phyloP scores from a whole-genome alignment of 352 stramenopile genomes.

The Phytophthora pseudosyringae region DNA sequence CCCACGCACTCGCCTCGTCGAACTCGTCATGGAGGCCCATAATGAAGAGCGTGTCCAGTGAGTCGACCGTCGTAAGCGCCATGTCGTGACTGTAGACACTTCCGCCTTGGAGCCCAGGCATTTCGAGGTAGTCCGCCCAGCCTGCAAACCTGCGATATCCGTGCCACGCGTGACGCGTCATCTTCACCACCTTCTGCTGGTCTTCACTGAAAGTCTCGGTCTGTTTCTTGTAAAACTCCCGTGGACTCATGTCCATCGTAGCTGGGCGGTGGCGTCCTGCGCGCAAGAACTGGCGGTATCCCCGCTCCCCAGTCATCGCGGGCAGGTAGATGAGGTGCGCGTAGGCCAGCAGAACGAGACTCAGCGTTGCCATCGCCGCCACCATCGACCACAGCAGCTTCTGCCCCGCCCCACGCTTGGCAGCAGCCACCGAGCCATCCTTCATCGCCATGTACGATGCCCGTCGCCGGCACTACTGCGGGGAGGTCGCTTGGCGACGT shows the following conservation, averaged over 20 bases:
- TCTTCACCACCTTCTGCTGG: constrained; percentile 53
- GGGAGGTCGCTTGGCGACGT: constrained; percentile 11
- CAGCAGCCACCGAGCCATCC: background rate
- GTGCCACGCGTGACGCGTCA: constrained; percentile 63
- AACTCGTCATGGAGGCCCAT: constrained; percentile 71
- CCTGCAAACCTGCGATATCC: constrained; percentile 51
- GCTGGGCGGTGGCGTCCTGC: background rate
- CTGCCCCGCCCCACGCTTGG: constrained; percentile 11
- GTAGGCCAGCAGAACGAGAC: constrained; percentile 25
- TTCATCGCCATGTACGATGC: constrained; percentile 12
- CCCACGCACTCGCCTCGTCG: constrained; percentile 61
- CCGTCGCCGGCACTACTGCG: constrained; percentile 11
- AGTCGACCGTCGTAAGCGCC: constrained; percentile 67
- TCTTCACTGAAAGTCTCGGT: constrained; percentile 39
- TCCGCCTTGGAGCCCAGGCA: constrained; percentile 25
- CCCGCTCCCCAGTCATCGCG: constrained; percentile 6
- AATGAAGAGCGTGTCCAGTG: constrained; percentile 75
- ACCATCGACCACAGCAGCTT: constrained; percentile 29
- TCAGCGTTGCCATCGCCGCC: constrained; percentile 10
- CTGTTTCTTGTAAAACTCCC: constrained; percentile 34
- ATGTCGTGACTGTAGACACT: constrained; percentile 63
- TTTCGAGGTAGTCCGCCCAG: constrained; percentile 50
- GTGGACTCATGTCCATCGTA: constrained; percentile 21
- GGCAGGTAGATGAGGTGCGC: constrained; percentile 31
- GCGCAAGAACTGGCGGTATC: constrained; percentile 24